Conservation (phyloP, 257 asterid species). For the Echites panduratus region DNA sequence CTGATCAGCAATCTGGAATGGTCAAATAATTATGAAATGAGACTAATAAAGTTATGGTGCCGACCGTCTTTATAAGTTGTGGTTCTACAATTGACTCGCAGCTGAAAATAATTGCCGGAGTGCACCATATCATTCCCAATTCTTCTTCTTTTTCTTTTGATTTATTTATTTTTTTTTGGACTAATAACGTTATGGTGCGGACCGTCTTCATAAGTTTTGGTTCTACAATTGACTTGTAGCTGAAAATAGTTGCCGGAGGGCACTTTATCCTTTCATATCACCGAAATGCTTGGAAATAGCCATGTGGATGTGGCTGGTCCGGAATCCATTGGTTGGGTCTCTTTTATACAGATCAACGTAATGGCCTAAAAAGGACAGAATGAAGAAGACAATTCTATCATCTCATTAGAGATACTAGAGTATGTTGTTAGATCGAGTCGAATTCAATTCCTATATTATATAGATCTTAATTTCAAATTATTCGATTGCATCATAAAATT, state of each 20-base stretch:
- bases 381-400: not conserved
- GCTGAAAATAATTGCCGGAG: not conserved
- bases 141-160: too few relatives aligned
- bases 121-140: not conserved
- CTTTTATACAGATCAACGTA: not conserved
- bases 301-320: slow-evolving; percentile 2
- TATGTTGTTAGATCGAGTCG: too few relatives aligned
- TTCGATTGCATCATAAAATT: too few relatives aligned
- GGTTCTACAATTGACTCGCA: not conserved
- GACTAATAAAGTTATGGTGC: too few relatives aligned
- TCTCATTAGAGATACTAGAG: too few relatives aligned
- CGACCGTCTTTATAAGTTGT: not conserved
- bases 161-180: too few relatives aligned
- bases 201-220: not conserved
- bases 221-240: not conserved
- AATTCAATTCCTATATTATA: too few relatives aligned
- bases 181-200: too few relatives aligned
- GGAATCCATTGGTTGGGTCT: not conserved
- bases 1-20: too few relatives aligned
- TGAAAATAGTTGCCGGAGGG: not conserved
- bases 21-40: not conserved
- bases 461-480: too few relatives aligned
- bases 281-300: not conserved
- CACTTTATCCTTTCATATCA: not conserved
- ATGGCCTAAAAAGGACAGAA: not conserved